Percentiles rank a stretch among this genome's conserved stretches.
These are phyloP conservation scores for Prosopis cineraria DNA, from an alignment of 306 rosid genomes.

Conservation along the genomic window DNA sequence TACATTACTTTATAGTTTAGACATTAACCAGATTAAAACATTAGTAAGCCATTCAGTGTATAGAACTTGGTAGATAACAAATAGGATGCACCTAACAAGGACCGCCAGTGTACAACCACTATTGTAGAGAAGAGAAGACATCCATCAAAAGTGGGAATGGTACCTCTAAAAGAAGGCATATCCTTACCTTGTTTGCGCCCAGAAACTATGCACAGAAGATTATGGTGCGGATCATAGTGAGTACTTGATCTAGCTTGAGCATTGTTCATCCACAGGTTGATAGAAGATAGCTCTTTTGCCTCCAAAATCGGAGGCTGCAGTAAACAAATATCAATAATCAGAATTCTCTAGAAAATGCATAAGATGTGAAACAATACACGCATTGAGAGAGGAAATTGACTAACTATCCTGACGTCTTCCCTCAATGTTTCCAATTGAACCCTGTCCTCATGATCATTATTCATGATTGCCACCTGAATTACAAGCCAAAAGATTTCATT, in stretches of 20 bases:
- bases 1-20: constrained; percentile 13
- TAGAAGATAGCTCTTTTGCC: constrained; percentile 60
- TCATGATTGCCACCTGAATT: constrained; percentile 76
- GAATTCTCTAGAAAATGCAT: constrained; percentile 16
- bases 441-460: constrained; percentile 55
- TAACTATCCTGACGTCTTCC: constrained; percentile 66
- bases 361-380: constrained; percentile 11
- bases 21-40: constrained; percentile 23
- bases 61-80: constrained; percentile 20
- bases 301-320: constrained; percentile 74
- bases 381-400: constrained; percentile 40
- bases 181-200: constrained; percentile 82
- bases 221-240: constrained; percentile 97
- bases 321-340: constrained; percentile 31
- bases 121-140: not conserved
- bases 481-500: constrained; percentile 31
- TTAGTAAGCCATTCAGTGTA: constrained; percentile 3
- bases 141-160: constrained; percentile 1
- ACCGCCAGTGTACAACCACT: constrained; percentile 9
- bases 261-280: constrained; percentile 97
- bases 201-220: constrained; percentile 83
- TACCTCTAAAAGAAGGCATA: constrained; percentile 14
- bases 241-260: constrained; percentile 86
- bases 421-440: constrained; percentile 67
- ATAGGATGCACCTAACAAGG: constrained; percentile 23